These are phyloP conservation scores for Tulasnella sp. DNA, from an alignment of 768 basidiomycete species.

Conservation along the genomic window DNA sequence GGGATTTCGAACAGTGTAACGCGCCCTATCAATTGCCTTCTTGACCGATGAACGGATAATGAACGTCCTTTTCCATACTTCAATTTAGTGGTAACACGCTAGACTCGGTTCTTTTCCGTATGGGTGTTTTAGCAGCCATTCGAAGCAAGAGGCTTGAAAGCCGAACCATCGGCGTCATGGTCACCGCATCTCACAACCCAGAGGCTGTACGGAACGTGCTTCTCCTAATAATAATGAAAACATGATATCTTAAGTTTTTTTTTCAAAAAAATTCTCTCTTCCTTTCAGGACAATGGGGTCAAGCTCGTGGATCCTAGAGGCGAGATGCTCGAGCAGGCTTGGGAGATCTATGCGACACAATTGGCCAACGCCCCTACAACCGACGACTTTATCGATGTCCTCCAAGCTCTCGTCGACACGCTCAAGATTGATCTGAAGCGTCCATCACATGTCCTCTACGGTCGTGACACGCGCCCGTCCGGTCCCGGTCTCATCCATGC, in stretches of 20 bases:
- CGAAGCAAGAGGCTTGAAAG: constrained; percentile 88
- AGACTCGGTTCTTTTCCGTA: constrained; percentile 88
- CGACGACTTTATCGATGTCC: constrained; percentile 53
- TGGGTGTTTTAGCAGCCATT: constrained; percentile 80
- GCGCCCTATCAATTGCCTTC: constrained; percentile 18
- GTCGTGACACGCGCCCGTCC: constrained; percentile 85
- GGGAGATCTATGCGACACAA: constrained; percentile 80
- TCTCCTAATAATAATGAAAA: not conserved
- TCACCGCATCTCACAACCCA: constrained; percentile 99
- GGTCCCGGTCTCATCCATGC: constrained; percentile 64
- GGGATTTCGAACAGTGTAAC: constrained; percentile 85
- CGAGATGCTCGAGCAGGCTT: constrained; percentile 90
- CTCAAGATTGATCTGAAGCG: constrained; percentile 67
- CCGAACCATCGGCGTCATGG: constrained; percentile 91
- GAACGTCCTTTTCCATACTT: too few relatives aligned
- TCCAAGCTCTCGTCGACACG: constrained; percentile 49
- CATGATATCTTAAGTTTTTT: too few relatives aligned
- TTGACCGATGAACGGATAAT: constrained; percentile 13
- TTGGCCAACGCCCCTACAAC: constrained; percentile 75
- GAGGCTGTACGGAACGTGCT: constrained; percentile 57
- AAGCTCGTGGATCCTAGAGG: constrained; percentile 96
- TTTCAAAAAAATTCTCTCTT: not conserved
- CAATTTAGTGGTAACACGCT: constrained; percentile 48
- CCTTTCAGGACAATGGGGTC: constrained; percentile 84
- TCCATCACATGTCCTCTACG: constrained; percentile 79